Evolutionary conservation across 345 rosid species (phyloP), one percentile per base, ranked within the genome.

Genomic region (Trapa incisa): DNA sequence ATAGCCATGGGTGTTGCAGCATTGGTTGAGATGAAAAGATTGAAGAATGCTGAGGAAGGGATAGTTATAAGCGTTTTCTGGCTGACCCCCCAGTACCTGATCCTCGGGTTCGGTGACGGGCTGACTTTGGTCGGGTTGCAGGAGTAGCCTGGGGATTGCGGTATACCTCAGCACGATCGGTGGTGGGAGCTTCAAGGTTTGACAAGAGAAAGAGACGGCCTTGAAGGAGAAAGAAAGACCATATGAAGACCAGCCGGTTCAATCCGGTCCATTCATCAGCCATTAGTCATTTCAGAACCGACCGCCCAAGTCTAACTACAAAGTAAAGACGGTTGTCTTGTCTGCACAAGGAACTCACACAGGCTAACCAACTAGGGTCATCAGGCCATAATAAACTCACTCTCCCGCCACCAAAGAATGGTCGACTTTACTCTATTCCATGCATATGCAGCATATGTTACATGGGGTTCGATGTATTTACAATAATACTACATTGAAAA

Each of bases 111-210:
- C 7, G 93, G 80, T 22, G 88, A 89, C 54, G 84, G 78, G 65
- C 84, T 84, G 68, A 70, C 80, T 1, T 71, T 86, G 42, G 83
- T 83, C 33, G 88, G 91, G 11, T 75, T 87, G 71, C 91, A 85
- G 70, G 96, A 85, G 74, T 84, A 86, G 85, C 61, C 75, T 84
- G 50, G 89, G 89, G 12, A 83, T 84, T 6, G 87, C 86, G 3
- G 68, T 89, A 29, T 84, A 80, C 63, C 82, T 84, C 2, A 87
- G 87, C 43, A 82, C 80, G 39, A 17, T 84, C 52, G 94, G 89
- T 45, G 80, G 67, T 0, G 87, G 83, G 32, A 76, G 77, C 71
- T 81, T 83, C 53, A 22, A 22, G 29, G 29, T 22, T 22, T 22
- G 29, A 22, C 29, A 22, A 22, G 29, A 22, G 29, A 22, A 22